These are phyloP conservation scores for Pleurotus eryngii DNA, from an alignment of 768 basidiomycete species.

Conservation along the genomic window DNA sequence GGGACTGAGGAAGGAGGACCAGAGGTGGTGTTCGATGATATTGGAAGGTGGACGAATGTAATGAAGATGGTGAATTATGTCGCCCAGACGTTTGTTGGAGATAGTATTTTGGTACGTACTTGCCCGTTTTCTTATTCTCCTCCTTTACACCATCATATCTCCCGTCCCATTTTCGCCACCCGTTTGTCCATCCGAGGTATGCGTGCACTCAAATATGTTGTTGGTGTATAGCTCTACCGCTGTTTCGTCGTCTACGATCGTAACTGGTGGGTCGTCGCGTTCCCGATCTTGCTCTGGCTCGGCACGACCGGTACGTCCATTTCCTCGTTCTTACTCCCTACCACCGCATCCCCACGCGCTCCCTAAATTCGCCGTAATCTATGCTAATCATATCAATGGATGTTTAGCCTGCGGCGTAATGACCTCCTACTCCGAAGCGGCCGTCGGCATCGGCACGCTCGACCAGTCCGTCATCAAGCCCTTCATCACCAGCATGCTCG, in stretches of 20 bases:
- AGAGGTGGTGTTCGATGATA: constrained; percentile 29
- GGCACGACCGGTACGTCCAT: constrained; percentile 28
- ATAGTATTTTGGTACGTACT: constrained; percentile 34
- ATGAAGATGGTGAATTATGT: constrained; percentile 39
- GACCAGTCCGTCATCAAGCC: constrained; percentile 27
- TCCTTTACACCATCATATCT: too few species aligned
- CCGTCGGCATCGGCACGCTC: constrained; percentile 22
- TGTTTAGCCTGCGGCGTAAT: constrained; percentile 28
- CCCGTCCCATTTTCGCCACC: too few species aligned
- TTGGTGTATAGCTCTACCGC: constrained; percentile 24
- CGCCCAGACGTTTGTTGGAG: constrained; percentile 40
- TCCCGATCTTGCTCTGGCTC: constrained; percentile 31
- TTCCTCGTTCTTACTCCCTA: background rate
- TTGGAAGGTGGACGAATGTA: constrained; percentile 37
- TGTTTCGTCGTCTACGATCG: constrained; percentile 35
- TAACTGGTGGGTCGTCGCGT: constrained; percentile 25
- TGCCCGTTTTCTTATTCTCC: too few species aligned
- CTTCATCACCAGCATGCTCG: constrained; percentile 34
- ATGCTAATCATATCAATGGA: background rate
- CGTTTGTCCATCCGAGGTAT: too few species aligned
- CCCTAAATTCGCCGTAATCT: background rate
- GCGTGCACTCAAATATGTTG: too few species aligned
- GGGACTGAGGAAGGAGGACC: constrained; percentile 26
- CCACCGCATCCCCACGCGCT: too few species aligned
- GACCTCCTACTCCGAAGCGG: constrained; percentile 30